Conservation (phyloP, 768 basidiomycete species). For the Tubosaeta brunneosetosa region DNA sequence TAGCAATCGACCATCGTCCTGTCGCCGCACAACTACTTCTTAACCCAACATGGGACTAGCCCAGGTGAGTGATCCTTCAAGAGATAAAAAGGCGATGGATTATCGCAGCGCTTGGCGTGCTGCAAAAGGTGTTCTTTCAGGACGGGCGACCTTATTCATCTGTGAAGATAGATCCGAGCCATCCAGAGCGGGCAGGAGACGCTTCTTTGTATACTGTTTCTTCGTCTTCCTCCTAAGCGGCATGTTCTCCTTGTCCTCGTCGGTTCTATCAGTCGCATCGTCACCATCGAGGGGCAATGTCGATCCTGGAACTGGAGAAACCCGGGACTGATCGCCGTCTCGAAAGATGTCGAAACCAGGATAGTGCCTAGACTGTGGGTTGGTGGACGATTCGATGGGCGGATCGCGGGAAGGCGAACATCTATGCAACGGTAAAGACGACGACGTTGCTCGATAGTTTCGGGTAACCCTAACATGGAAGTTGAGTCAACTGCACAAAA, state of each 20-base stretch:
- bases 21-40: background rate
- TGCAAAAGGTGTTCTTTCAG: constrained; percentile 14
- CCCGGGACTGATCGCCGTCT: constrained; percentile 32
- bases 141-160: constrained; percentile 6
- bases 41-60: background rate
- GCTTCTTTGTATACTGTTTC: constrained; percentile 33
- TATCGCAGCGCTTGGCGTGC: constrained; percentile 19
- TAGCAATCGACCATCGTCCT: background rate
- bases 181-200: constrained; percentile 4
- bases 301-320: background rate
- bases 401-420: constrained; percentile 15
- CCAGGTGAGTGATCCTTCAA: background rate
- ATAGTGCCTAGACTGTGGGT: constrained; percentile 59
- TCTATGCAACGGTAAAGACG: constrained; percentile 10
- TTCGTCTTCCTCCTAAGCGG: constrained; percentile 43
- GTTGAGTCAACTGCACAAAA: constrained; percentile 35
- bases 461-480: constrained; percentile 9
- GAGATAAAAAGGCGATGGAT: background rate
- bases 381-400: constrained; percentile 37
- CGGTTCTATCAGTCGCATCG: constrained; percentile 13
- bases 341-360: constrained; percentile 60
- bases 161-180: constrained; percentile 4
- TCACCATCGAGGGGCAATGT: constrained; percentile 1
- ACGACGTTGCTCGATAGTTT: constrained; percentile 8
- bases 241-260: constrained; percentile 59